Evolutionary conservation across 176 grass and related monocot species (phyloP), one percentile per base, ranked within the genome.

Genomic region (Raddia distichophylla): DNA sequence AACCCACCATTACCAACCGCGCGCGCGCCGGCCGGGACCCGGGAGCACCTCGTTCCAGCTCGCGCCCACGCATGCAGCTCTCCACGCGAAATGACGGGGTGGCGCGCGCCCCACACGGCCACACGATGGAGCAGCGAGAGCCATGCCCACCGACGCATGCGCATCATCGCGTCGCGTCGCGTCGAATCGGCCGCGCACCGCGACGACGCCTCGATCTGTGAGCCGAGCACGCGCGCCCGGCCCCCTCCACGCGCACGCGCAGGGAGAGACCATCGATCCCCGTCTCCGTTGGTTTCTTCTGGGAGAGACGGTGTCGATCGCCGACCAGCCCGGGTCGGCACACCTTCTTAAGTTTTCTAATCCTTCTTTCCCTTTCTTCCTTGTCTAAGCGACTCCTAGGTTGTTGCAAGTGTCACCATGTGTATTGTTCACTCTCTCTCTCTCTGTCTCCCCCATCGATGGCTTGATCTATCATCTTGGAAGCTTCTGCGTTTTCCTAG

Each of bases 331-430:
- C 70, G 0, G 49, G 82, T 84, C 71, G 43, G 52, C 51, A 62
- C 12, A 62, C 27, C 27, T 27, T 27, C 27, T 27, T 27, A 17
- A 64, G 27, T 27, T 27, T 50, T 18, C 17, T 20, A 10, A 2
- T n/a, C 52, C 19, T 43, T 14, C 15, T 50, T 19, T 18, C 59
- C n/a, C 73, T 22, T 14, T 60, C 73, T 27, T 27, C 3, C 15
- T 27, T 2, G 10, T n/a, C n/a, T 7, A 35, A 73, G 48, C 49
- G 7, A 60, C 55, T 51, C 55, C 34, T 20, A 33, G 45, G 66
- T 55, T 64, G 18, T 60, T 44, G 33, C 67, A 85, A 64, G 75
- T 79, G 83, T 73, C 75, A 72, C 13, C 54, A 2, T 12, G 7
- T 27, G 27, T 27, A 1, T 27, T 27, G 27, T 27, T 27, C 27